Conservation (phyloP, 371 early-diverging fungal genomes). For the Mortierella sp. region DNA sequence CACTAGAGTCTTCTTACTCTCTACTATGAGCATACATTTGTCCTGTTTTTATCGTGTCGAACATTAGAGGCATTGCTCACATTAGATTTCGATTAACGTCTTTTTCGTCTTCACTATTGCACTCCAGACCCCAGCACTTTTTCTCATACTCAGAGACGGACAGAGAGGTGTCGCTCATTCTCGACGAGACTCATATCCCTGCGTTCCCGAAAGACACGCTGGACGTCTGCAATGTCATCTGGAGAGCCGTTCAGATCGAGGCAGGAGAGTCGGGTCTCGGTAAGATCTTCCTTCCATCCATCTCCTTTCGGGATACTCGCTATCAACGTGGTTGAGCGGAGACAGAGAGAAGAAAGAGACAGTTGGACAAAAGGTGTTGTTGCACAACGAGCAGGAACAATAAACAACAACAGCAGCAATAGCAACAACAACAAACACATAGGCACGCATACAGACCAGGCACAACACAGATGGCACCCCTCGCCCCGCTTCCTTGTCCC, state of each 20-base stretch:
- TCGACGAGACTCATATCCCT: constrained; percentile 43
- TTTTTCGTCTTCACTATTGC: neutral
- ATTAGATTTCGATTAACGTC: neutral
- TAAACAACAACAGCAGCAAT: neutral
- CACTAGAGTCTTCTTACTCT: neutral
- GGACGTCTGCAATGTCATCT: constrained; percentile 43
- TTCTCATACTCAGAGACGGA: constrained; percentile 58
- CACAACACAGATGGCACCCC: neutral
- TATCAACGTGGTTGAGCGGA: constrained; percentile 1
- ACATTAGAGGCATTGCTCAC: neutral
- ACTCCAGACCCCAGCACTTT: constrained; percentile 45
- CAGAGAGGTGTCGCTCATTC: constrained; percentile 51
- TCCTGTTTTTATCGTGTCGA: neutral
- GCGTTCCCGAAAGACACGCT: constrained; percentile 46
- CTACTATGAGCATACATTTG: neutral
- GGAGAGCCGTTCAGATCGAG: constrained; percentile 55
- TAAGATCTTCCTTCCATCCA: constrained; percentile 19
- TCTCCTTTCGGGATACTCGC: constrained; percentile 10
- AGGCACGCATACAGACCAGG: neutral
- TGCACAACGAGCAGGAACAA: neutral
- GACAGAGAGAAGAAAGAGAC: neutral
- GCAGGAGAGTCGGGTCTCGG: constrained; percentile 55
- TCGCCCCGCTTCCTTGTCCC: neutral
- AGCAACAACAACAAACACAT: neutral
- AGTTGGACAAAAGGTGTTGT: constrained; percentile 4